Conservation (phyloP, 2,329 filamentous ascomycete species). For the Calonectria honghensis region DNA sequence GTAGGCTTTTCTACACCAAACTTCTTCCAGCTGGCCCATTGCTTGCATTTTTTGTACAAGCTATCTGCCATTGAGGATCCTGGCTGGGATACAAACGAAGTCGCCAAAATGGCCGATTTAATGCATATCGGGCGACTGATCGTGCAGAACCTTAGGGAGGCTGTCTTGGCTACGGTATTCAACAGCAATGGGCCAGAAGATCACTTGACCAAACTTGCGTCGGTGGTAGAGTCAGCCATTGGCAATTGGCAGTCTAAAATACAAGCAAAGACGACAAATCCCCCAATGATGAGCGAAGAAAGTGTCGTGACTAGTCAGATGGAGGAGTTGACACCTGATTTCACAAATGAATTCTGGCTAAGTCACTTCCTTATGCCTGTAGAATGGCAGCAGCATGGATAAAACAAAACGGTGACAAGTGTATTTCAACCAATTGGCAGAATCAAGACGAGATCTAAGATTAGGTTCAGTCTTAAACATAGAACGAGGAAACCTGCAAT, state of each 20-base stretch:
- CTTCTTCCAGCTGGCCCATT: slow-evolving; percentile 23
- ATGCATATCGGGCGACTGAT: background rate
- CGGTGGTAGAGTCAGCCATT: slow-evolving; percentile 6
- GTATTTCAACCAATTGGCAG: no score
- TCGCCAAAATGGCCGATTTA: background rate
- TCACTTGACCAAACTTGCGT: slow-evolving; percentile 13
- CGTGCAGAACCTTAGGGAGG: slow-evolving; percentile 7
- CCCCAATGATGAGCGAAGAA: background rate
- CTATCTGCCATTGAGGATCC: slow-evolving; percentile 11
- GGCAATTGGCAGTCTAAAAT: slow-evolving; percentile 18
- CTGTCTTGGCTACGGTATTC: background rate
- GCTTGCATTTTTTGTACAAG: slow-evolving; percentile 3
- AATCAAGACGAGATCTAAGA: no score
- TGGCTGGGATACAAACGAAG: slow-evolving; percentile 21
- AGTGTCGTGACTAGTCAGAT: no score
- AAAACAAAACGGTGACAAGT: no score
- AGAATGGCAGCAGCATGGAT: background rate
- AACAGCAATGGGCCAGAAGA: background rate
- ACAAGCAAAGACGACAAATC: background rate
- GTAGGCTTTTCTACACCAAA: slow-evolving; percentile 2
- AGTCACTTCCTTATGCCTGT: background rate
- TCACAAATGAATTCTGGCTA: slow-evolving; percentile 23
- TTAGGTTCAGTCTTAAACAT: no score
- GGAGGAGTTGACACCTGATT: background rate
- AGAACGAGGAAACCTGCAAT: no score